phyloP scores from a whole-genome alignment of 345 rosid species.

The Physaria fendleri region DNA sequence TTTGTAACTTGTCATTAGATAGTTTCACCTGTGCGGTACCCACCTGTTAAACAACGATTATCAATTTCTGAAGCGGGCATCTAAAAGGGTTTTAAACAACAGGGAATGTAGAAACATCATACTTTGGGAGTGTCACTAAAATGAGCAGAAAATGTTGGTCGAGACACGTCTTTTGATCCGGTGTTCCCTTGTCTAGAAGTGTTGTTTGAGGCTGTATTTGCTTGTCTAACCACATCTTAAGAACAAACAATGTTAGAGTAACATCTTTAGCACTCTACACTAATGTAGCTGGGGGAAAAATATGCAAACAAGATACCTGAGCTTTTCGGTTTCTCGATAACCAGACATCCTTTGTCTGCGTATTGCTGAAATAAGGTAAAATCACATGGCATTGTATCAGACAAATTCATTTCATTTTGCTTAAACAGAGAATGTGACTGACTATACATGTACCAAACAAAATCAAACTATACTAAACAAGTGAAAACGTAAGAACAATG shows the following conservation, averaged over 20 bases:
- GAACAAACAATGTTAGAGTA: conserved; percentile 23
- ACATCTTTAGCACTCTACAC: not conserved
- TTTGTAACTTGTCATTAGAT: conserved; percentile 27
- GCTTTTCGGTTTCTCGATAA: conserved; percentile 17
- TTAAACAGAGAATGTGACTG: not conserved
- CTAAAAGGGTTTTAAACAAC: not conserved
- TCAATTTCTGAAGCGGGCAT: conserved; percentile 10
- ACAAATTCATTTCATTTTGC: not conserved
- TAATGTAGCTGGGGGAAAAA: not conserved
- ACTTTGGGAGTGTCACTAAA: conserved; percentile 43
- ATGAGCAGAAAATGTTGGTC: conserved; percentile 33
- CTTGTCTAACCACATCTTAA: conserved; percentile 29
- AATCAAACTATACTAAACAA: not conserved
- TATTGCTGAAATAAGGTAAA: conserved; percentile 35
- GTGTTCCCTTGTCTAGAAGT: conserved; percentile 25
- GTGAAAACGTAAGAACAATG: not conserved
- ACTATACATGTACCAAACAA: not conserved
- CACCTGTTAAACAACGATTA: conserved; percentile 37
- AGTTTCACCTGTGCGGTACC: conserved; percentile 27
- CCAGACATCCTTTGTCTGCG: conserved; percentile 28
- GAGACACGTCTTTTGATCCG: conserved; percentile 25
- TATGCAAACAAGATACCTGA: conserved; percentile 18
- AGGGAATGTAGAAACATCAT: conserved; percentile 28
- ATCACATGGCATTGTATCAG: not conserved
- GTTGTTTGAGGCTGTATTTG: not conserved